phyloP scores from a whole-genome alignment of 257 asterid genomes.

The Solanum sparsipilum region DNA sequence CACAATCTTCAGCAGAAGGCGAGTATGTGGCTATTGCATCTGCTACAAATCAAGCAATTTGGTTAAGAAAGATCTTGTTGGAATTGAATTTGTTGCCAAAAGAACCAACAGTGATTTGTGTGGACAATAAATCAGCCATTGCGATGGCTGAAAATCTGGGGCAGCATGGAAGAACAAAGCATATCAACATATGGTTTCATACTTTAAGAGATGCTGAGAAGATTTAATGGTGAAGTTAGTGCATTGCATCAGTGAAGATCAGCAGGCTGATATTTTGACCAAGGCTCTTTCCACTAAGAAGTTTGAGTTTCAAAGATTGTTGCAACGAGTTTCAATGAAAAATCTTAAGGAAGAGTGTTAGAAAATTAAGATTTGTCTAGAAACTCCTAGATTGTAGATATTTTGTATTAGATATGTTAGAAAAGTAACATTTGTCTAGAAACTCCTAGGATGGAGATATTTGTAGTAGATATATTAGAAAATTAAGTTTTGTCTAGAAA shows the following conservation, averaged over 20 bases:
- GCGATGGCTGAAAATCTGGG: background rate
- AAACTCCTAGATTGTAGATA: too few relatives aligned
- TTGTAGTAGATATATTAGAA: too few relatives aligned
- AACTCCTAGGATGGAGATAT: background rate
- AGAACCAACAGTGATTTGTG: background rate
- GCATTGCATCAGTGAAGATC: background rate
- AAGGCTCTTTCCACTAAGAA: background rate
- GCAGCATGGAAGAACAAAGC: background rate
- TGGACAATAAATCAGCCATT: background rate
- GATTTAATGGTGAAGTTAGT: background rate
- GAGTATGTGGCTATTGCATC: background rate
- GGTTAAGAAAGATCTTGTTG: background rate
- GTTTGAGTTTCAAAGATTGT: background rate
- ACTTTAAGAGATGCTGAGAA: background rate
- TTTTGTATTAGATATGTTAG: too few relatives aligned
- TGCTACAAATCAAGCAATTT: background rate
- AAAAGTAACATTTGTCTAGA: background rate
- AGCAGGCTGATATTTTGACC: background rate
- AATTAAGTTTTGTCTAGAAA: too few relatives aligned
- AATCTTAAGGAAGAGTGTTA: background rate
- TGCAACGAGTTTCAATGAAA: background rate
- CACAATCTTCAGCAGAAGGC: background rate
- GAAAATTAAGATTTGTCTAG: background rate
- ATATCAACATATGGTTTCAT: background rate
- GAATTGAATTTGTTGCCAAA: background rate